Percentiles rank a stretch among this genome's conserved stretches.
Conservation (phyloP, 345 rosid genomes). For the Citrus cavaleriei region DNA sequence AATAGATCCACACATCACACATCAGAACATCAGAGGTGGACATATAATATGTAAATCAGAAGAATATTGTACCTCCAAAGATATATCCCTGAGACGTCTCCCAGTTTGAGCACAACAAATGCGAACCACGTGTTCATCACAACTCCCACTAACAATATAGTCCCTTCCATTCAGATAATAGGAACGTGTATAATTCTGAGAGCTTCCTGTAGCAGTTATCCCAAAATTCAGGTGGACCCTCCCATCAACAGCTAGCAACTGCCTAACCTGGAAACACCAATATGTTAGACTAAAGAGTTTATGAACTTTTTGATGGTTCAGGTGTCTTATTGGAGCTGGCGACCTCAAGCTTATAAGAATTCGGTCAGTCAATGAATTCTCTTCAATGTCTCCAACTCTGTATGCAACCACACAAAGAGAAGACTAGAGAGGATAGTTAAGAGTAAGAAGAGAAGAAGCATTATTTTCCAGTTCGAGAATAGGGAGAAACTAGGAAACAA, state of each 20-base stretch:
- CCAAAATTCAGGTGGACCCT: slow-evolving; percentile 71
- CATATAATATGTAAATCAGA: background rate
- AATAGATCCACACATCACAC: background rate
- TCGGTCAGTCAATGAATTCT: too few species aligned
- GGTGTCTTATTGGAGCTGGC: too few species aligned
- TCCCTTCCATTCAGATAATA: slow-evolving; percentile 95
- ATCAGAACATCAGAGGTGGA: background rate
- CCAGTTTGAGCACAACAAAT: slow-evolving; percentile 98
- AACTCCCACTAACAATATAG: slow-evolving; percentile 87
- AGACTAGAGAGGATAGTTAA: too few species aligned
- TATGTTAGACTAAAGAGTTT: slow-evolving; percentile 9
- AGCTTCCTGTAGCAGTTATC: slow-evolving; percentile 67
- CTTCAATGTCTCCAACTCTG: too few species aligned
- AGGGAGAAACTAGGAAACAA: too few species aligned
- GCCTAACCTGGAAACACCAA: slow-evolving; percentile 63
- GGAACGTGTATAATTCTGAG: slow-evolving; percentile 88
- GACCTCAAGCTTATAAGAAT: too few species aligned
- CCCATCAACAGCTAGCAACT: slow-evolving; percentile 88
- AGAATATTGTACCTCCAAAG: slow-evolving; percentile 65
- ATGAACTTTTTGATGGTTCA: background rate
- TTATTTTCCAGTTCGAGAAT: too few species aligned
- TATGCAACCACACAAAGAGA: too few species aligned
- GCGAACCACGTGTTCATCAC: slow-evolving; percentile 84
- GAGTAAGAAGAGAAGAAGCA: too few species aligned
- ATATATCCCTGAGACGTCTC: slow-evolving; percentile 86